Evolutionary conservation across 2,329 filamentous ascomycete species (phyloP).

Genomic region (Neopestalotiopsis sp.): DNA sequence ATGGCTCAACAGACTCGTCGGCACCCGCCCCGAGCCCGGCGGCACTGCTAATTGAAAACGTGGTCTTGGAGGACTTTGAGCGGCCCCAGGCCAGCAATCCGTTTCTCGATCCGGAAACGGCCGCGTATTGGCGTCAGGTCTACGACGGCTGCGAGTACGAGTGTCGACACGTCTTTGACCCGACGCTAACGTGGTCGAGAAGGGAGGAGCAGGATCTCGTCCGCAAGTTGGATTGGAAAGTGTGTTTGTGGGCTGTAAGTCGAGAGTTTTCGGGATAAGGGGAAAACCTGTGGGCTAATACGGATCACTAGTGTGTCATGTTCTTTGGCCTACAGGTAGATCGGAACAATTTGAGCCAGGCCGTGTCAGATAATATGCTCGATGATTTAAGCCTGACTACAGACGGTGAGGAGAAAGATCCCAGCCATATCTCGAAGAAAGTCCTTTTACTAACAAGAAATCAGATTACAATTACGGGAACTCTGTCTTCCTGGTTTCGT

Average conservation of each 20-base stretch:
- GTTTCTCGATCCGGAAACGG: constrained; percentile 35
- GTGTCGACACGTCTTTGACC: constrained; percentile 61
- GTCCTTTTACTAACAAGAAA: not conserved
- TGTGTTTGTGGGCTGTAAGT: constrained; percentile 47
- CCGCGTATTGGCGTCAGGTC: constrained; percentile 38
- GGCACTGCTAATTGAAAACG: constrained; percentile 1
- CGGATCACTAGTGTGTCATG: constrained; percentile 51
- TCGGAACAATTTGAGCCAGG: constrained; percentile 63
- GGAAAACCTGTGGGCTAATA: constrained; percentile 16
- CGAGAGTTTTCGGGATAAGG: too few species aligned
- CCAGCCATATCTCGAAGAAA: not conserved
- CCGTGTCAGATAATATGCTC: constrained; percentile 66
- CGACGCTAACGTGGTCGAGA: constrained; percentile 55
- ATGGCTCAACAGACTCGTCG: constrained; percentile 9
- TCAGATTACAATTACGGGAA: constrained; percentile 58
- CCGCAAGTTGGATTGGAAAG: constrained; percentile 49
- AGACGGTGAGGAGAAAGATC: constrained; percentile 40
- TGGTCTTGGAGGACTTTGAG: constrained; percentile 13
- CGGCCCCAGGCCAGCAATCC: constrained; percentile 30
- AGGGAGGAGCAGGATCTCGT: constrained; percentile 59
- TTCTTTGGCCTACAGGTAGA: constrained; percentile 69
- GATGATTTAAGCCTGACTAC: constrained; percentile 52
- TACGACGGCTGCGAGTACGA: constrained; percentile 52
- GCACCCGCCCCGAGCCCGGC: not conserved
- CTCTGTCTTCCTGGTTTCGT: constrained; percentile 59